Evolutionary conservation across 352 stramenopile genomes (phyloP).

Genomic region (Phytophthora ohioensis): DNA sequence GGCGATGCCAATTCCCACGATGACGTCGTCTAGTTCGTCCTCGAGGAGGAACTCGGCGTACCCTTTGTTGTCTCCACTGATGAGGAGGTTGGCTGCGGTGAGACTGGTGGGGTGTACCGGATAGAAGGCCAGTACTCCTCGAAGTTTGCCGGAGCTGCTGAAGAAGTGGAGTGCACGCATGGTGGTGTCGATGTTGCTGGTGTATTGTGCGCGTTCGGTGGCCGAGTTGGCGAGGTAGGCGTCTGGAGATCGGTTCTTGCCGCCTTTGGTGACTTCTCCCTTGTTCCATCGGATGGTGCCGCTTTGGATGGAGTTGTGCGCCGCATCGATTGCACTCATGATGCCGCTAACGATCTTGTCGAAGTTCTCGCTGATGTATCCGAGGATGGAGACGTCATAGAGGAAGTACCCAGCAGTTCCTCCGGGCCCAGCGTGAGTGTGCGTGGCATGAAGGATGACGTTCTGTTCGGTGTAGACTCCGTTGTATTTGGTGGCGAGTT

Average conservation of each 20-base stretch:
- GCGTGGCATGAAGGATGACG: conserved; percentile 80
- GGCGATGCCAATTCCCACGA: conserved; percentile 52
- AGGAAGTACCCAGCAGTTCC: conserved; percentile 83
- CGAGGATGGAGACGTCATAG: conserved; percentile 67
- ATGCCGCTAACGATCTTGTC: conserved; percentile 78
- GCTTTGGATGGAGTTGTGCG: conserved; percentile 60
- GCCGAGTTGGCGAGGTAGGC: conserved; percentile 77
- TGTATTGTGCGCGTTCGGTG: conserved; percentile 62
- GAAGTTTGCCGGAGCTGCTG: conserved; percentile 36
- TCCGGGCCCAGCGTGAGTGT: conserved; percentile 82
- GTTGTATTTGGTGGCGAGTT: conserved; percentile 49
- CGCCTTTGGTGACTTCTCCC: conserved; percentile 41
- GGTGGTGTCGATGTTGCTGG: conserved; percentile 67
- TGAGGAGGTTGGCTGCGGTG: conserved; percentile 72
- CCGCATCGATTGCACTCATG: conserved; percentile 59
- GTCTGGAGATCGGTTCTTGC: conserved; percentile 78
- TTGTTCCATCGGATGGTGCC: conserved; percentile 56
- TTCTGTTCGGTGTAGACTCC: conserved; percentile 71
- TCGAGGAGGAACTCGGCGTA: conserved; percentile 58
- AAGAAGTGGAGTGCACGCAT: conserved; percentile 71
- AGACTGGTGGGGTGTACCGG: conserved; percentile 85
- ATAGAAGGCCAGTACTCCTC: conserved; percentile 76
- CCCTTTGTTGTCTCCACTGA: conserved; percentile 86
- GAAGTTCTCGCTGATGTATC: conserved; percentile 67
- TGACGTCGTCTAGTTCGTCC: conserved; percentile 35